Evolutionary conservation across 2,329 filamentous ascomycete species (phyloP).

Genomic region (Fusarium nurragi): DNA sequence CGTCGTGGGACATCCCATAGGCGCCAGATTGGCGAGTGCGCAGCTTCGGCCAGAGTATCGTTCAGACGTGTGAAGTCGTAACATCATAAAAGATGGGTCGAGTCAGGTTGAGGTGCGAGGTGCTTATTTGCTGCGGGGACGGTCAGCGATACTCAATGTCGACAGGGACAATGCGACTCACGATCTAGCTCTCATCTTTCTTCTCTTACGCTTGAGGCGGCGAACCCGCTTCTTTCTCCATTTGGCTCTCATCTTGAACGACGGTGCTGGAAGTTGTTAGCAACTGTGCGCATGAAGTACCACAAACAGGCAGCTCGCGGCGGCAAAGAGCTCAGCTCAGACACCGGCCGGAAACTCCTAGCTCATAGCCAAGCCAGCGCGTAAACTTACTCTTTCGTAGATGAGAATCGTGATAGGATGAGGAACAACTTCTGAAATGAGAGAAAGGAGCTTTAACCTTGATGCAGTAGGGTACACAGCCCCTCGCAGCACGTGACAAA

Average conservation of each 20-base stretch:
- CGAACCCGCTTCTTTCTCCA: constrained; percentile 99
- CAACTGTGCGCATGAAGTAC: constrained; percentile 14
- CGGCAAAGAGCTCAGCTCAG: constrained; percentile 21
- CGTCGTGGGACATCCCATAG: constrained; percentile 34
- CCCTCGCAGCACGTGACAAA: constrained; percentile 50
- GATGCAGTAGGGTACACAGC: constrained; percentile 51
- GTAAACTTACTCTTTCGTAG: constrained; percentile 52
- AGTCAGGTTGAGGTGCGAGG: constrained; percentile 67
- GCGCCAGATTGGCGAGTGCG: constrained; percentile 34
- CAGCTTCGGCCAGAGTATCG: constrained; percentile 42
- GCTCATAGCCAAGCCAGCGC: constrained; percentile 20
- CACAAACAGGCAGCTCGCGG: constrained; percentile 12
- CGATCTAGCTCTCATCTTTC: constrained; percentile 99
- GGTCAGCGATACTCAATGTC: constrained; percentile 47
- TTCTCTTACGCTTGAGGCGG: constrained; percentile 99
- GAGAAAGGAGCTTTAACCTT: constrained; percentile 37
- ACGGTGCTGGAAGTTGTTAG: constrained; percentile 45
- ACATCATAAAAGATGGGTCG: constrained; percentile 56
- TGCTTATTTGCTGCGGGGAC: constrained; percentile 70
- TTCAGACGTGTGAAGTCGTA: constrained; percentile 49
- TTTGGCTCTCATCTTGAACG: constrained; percentile 87
- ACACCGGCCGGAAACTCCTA: constrained; percentile 15
- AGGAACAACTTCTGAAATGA: constrained; percentile 48
- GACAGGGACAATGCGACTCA: constrained; percentile 62
- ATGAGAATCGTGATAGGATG: constrained; percentile 59